Percentiles rank a stretch among this genome's conserved stretches.
Conservation (phyloP, 345 rosid genomes). For the Lumnitzera racemosa region DNA sequence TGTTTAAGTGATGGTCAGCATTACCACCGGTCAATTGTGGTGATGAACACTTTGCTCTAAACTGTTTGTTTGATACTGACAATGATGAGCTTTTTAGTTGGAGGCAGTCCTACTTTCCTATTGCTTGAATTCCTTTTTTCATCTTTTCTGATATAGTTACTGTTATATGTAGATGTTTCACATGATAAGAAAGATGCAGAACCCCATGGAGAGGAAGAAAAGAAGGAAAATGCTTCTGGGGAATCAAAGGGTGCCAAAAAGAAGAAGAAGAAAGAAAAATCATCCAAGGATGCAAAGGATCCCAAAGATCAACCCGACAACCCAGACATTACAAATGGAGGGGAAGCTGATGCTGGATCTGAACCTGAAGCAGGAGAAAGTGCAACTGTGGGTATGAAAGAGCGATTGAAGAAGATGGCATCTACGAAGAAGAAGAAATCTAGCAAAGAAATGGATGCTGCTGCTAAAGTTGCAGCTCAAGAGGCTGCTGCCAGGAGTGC, state of each 20-base stretch:
- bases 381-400: slow-evolving; percentile 45
- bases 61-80: no score
- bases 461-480: slow-evolving; percentile 55
- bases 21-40: no score
- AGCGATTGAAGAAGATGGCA: slow-evolving; percentile 45
- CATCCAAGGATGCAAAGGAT: slow-evolving; percentile 38
- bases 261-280: slow-evolving; percentile 51
- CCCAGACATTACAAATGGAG: slow-evolving; percentile 17
- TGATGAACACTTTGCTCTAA: no score
- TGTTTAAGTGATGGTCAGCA: no score
- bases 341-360: slow-evolving; percentile 20
- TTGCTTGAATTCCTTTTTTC: neutral
- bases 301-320: slow-evolving; percentile 25
- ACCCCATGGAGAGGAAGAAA: slow-evolving; percentile 28
- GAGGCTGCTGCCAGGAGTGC: slow-evolving; percentile 76
- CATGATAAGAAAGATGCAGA: slow-evolving; percentile 39
- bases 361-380: slow-evolving; percentile 34
- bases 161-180: slow-evolving; percentile 22
- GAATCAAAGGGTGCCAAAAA: slow-evolving; percentile 53
- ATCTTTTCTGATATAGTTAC: neutral
- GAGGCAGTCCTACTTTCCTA: neutral
- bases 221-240: slow-evolving; percentile 36
- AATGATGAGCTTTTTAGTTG: neutral
- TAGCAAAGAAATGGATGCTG: slow-evolving; percentile 52
- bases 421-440: slow-evolving; percentile 59